phyloP scores from a whole-genome alignment of 345 rosid species.

The Pugionium dolabratum region DNA sequence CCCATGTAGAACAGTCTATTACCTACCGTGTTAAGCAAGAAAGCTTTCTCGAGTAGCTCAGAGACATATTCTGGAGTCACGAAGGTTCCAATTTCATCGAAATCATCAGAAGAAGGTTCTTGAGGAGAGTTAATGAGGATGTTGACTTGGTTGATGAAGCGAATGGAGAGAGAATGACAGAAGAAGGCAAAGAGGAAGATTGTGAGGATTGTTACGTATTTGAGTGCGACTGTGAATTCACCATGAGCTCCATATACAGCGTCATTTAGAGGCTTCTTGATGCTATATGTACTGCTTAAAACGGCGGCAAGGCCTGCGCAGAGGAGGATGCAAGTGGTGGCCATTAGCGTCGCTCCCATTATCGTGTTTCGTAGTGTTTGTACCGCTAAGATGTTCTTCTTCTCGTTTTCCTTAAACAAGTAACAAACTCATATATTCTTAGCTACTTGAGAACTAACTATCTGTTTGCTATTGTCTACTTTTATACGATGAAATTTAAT shows the following conservation, averaged over 20 bases:
- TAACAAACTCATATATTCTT: conserved; percentile 3
- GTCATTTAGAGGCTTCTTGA: conserved; percentile 81
- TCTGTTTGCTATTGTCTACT: no score
- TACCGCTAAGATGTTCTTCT: conserved; percentile 85
- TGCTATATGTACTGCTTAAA: conserved; percentile 88
- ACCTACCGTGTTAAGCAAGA: conserved; percentile 68
- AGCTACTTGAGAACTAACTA: conserved; percentile 1
- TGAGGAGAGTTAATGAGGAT: conserved; percentile 71
- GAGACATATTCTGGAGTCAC: conserved; percentile 60
- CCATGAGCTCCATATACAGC: conserved; percentile 82
- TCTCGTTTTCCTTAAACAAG: conserved; percentile 74
- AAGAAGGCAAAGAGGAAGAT: conserved; percentile 82
- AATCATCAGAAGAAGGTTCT: conserved; percentile 35
- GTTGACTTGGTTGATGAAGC: conserved; percentile 87
- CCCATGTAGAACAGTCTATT: conserved; percentile 83
- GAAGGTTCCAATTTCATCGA: conserved; percentile 25
- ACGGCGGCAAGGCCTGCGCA: conserved; percentile 83
- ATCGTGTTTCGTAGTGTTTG: conserved; percentile 84
- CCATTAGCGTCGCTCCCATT: conserved; percentile 96
- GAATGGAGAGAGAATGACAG: conserved; percentile 76
- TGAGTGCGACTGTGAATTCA: conserved; percentile 73
- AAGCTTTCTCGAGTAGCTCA: conserved; percentile 70
- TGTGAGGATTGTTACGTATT: conserved; percentile 71
- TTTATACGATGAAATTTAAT: no score
- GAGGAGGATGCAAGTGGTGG: conserved; percentile 85